phyloP scores from a whole-genome alignment of 2,329 filamentous ascomycete genomes.

The Fusarium sp. region DNA sequence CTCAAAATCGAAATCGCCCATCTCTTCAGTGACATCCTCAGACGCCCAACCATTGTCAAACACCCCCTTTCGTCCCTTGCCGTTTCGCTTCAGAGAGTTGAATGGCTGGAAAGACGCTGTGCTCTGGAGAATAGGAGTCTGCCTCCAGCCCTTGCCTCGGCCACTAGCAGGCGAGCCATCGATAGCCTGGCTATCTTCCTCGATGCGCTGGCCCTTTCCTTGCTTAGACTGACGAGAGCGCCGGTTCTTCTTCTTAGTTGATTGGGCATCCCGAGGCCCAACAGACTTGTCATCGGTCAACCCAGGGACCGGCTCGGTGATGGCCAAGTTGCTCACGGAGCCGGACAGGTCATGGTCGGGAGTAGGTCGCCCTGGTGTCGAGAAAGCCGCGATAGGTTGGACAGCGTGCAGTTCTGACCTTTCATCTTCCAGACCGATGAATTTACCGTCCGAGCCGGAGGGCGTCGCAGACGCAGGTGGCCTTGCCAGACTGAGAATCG shows the following conservation, averaged over 20 bases:
- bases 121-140: constrained; percentile 71
- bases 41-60: constrained; percentile 90
- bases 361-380: constrained; percentile 32
- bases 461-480: constrained; percentile 51
- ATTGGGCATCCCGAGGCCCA: constrained; percentile 38
- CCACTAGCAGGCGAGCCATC: constrained; percentile 47
- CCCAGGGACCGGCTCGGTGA: constrained; percentile 33
- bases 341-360: constrained; percentile 43
- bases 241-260: constrained; percentile 49
- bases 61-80: constrained; percentile 57
- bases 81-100: constrained; percentile 69
- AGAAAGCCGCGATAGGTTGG: constrained; percentile 16
- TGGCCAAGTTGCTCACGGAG: constrained; percentile 44
- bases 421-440: constrained; percentile 13
- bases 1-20: constrained; percentile 95
- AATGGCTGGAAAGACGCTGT: constrained; percentile 74
- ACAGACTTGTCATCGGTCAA: constrained; percentile 32
- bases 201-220: constrained; percentile 44
- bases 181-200: constrained; percentile 43
- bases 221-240: constrained; percentile 50
- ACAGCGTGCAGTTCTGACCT: constrained; percentile 31
- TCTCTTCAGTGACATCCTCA: constrained; percentile 94
- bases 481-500: constrained; percentile 78
- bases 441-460: constrained; percentile 38
- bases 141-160: constrained; percentile 68